These are phyloP conservation scores for Didymella lethalis DNA, from an alignment of 2,329 filamentous ascomycete genomes.

Conservation along the genomic window DNA sequence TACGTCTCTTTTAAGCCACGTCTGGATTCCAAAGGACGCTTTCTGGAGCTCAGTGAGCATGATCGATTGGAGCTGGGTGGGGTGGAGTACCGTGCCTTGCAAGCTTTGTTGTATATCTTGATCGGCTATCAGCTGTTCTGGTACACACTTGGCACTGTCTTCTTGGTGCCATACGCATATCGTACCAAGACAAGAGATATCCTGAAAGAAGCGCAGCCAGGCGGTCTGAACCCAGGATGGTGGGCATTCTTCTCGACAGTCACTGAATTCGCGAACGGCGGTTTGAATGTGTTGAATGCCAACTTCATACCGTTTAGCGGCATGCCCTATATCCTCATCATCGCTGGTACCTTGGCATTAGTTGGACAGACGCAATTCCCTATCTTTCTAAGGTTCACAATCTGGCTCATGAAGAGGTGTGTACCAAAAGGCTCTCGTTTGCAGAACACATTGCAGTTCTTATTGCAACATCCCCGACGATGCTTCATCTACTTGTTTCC, in stretches of 20 bases:
- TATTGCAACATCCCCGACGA: slow-evolving; percentile 68
- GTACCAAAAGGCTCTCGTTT: slow-evolving; percentile 51
- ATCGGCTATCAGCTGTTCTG: slow-evolving; percentile 51
- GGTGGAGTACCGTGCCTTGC: slow-evolving; percentile 61
- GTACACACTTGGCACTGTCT: slow-evolving; percentile 56
- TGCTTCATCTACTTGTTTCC: slow-evolving; percentile 73
- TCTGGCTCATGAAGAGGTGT: slow-evolving; percentile 64
- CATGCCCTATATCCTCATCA: slow-evolving; percentile 56
- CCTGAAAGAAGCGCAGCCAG: slow-evolving; percentile 50
- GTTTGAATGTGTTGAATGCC: slow-evolving; percentile 63
- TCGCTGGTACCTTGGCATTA: slow-evolving; percentile 59
- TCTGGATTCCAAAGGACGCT: slow-evolving; percentile 42
- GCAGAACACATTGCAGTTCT: slow-evolving; percentile 61
- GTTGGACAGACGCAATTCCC: slow-evolving; percentile 67
- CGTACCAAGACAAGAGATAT: slow-evolving; percentile 51
- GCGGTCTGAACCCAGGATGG: slow-evolving; percentile 42
- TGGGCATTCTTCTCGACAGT: slow-evolving; percentile 54
- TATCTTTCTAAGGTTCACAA: slow-evolving; percentile 63
- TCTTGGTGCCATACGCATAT: slow-evolving; percentile 57
- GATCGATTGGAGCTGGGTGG: slow-evolving; percentile 59
- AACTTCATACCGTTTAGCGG: slow-evolving; percentile 68
- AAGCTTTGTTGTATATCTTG: slow-evolving; percentile 57
- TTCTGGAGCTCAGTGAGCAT: slow-evolving; percentile 50
- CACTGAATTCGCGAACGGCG: slow-evolving; percentile 63
- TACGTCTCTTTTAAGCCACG: slow-evolving; percentile 46